Evolutionary conservation across 768 basidiomycete genomes (phyloP).

Genomic region (Lactarius indigo): DNA sequence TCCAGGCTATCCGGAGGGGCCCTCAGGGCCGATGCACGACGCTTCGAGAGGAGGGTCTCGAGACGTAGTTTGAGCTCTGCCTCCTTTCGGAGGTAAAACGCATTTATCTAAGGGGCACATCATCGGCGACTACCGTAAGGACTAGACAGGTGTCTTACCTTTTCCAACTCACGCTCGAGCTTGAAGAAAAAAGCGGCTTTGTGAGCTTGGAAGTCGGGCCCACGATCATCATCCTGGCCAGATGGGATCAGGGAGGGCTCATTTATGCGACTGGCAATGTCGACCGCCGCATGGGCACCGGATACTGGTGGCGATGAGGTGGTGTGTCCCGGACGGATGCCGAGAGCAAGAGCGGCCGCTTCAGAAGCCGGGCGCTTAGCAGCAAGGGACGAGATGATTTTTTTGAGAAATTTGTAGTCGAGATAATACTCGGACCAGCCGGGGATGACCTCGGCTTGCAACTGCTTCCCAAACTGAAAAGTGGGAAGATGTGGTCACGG

Average conservation of each 20-base stretch:
- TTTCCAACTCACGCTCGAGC: constrained; percentile 94
- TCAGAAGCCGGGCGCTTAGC: constrained; percentile 89
- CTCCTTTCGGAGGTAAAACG: constrained; percentile 96
- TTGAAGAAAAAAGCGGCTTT: constrained; percentile 99
- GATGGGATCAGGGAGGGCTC: constrained; percentile 62
- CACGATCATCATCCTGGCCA: constrained; percentile 66
- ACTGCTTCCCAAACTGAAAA: constrained; percentile 92
- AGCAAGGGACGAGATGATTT: constrained; percentile 94
- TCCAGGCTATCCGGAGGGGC: constrained; percentile 66
- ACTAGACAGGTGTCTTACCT: constrained; percentile 45
- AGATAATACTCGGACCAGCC: constrained; percentile 96
- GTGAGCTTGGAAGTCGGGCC: constrained; percentile 88
- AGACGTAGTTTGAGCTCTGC: constrained; percentile 89
- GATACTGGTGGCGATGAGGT: constrained; percentile 33
- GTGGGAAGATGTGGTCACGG: constrained; percentile 2
- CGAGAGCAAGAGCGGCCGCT: constrained; percentile 80
- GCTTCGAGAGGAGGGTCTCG: constrained; percentile 89
- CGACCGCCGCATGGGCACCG: constrained; percentile 31
- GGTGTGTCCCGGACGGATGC: constrained; percentile 66
- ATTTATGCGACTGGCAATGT: constrained; percentile 32
- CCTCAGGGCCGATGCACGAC: constrained; percentile 75
- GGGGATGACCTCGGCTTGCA: constrained; percentile 92
- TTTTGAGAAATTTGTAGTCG: constrained; percentile 98
- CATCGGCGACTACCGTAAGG: constrained; percentile 4
- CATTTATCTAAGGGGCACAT: constrained; percentile 71